Conservation (phyloP, 306 rosid species). For the Prunus fruticosa region DNA sequence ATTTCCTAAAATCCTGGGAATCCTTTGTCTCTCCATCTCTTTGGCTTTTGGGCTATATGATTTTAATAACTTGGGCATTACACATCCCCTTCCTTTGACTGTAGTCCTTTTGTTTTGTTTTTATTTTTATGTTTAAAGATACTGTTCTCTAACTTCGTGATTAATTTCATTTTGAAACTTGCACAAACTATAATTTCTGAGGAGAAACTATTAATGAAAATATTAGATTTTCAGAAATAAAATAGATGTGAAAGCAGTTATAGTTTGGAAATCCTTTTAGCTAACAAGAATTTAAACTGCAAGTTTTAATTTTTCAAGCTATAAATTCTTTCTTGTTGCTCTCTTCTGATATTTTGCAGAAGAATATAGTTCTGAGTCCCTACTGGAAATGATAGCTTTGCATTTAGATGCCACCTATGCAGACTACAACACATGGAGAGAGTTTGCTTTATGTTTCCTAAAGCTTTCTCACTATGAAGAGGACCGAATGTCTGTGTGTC, state of each 20-base stretch:
- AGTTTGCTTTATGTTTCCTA: conserved; percentile 59
- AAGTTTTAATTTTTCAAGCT: background rate
- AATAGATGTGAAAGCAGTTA: background rate
- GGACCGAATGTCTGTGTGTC: conserved; percentile 54
- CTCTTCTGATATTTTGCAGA: conserved; percentile 53
- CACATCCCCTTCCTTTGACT: background rate
- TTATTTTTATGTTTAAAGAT: background rate
- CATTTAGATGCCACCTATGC: conserved; percentile 77
- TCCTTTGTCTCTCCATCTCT: background rate
- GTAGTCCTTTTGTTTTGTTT: background rate
- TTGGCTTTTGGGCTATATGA: background rate
- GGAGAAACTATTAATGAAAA: background rate
- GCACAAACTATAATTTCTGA: background rate
- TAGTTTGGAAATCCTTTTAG: background rate
- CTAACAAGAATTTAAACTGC: background rate
- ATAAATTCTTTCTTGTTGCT: background rate
- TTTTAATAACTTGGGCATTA: background rate
- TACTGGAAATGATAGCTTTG: conserved; percentile 66
- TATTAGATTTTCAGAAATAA: background rate
- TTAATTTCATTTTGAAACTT: background rate
- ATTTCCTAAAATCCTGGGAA: background rate
- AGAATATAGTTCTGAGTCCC: conserved; percentile 48
- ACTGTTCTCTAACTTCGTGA: background rate
- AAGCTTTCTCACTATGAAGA: conserved; percentile 46
- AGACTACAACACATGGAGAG: conserved; percentile 56